Evolutionary conservation across 2,329 filamentous ascomycete species (phyloP).

Genomic region (Cercospora sp.): DNA sequence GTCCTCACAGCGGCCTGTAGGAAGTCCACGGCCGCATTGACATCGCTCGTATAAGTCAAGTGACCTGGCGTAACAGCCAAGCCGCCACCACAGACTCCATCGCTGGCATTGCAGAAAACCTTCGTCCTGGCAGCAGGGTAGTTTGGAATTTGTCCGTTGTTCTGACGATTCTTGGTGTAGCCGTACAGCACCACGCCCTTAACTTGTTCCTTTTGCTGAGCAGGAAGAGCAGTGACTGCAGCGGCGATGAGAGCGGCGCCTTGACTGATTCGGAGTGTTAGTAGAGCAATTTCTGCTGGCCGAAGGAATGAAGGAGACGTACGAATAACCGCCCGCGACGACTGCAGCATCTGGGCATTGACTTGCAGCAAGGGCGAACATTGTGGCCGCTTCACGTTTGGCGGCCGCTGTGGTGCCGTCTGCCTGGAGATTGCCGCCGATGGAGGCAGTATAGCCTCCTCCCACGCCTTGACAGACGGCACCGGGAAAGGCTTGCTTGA

Average conservation of each 20-base stretch:
- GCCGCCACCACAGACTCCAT: conserved; percentile 42
- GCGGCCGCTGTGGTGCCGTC: conserved; percentile 29
- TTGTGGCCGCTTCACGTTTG: conserved; percentile 27
- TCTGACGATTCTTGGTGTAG: conserved; percentile 45
- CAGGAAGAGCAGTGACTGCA: conserved; percentile 36
- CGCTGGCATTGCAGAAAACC: conserved; percentile 41
- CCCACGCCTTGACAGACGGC: conserved; percentile 36
- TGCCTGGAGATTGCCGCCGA: conserved; percentile 28
- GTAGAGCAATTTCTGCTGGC: neutral
- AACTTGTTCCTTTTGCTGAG: conserved; percentile 35
- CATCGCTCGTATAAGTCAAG: conserved; percentile 35
- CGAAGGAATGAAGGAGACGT: neutral
- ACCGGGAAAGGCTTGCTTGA: conserved; percentile 28
- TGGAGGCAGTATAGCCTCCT: conserved; percentile 27
- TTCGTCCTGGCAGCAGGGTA: conserved; percentile 39
- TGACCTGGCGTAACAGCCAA: conserved; percentile 40
- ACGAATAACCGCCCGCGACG: conserved; percentile 35
- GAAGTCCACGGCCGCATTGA: conserved; percentile 22
- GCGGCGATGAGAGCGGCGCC: conserved; percentile 44
- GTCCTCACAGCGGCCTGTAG: conserved; percentile 3
- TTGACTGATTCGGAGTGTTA: conserved; percentile 35
- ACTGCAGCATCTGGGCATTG: conserved; percentile 35
- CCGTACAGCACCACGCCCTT: conserved; percentile 46
- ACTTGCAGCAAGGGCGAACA: conserved; percentile 31
- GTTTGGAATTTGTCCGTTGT: conserved; percentile 39